Evolutionary conservation across 768 basidiomycete genomes (phyloP).

Genomic region (Russula sp.): DNA sequence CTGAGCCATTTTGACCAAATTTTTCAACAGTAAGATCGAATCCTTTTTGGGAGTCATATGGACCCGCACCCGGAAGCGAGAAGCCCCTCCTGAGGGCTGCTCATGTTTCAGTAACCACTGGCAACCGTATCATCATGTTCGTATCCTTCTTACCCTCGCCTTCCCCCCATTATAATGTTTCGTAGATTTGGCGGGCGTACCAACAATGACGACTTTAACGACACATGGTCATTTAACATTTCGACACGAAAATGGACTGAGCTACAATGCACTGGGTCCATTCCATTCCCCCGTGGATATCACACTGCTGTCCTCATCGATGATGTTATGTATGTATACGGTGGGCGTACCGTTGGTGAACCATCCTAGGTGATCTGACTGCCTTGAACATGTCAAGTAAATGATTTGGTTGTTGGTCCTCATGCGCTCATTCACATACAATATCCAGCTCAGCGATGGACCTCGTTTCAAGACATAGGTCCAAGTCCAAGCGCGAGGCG

Average conservation of each 20-base stretch:
- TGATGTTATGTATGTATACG: constrained; percentile 96
- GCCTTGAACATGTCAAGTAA: constrained; percentile 96
- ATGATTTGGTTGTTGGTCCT: constrained; percentile 37
- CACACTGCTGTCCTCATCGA: constrained; percentile 95
- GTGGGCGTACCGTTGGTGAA: constrained; percentile 95
- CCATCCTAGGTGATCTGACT: constrained; percentile 89
- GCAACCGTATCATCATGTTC: too few relatives aligned
- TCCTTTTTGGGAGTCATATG: constrained; percentile 78
- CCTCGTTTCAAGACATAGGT: constrained; percentile 99
- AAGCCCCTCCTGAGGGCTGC: constrained; percentile 83
- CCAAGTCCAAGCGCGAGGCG: constrained; percentile 88
- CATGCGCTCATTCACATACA: constrained; percentile 1
- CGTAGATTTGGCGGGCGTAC: constrained; percentile 81
- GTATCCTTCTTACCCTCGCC: too few relatives aligned
- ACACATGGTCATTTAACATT: constrained; percentile 94
- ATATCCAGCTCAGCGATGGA: constrained; percentile 88
- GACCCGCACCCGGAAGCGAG: constrained; percentile 53
- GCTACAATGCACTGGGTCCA: constrained; percentile 92
- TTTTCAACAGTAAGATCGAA: constrained; percentile 63
- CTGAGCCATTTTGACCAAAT: constrained; percentile 19
- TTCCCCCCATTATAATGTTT: too few relatives aligned
- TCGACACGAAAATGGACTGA: constrained; percentile 82
- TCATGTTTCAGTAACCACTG: constrained; percentile 48
- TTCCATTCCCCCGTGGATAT: constrained; percentile 91
- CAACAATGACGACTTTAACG: constrained; percentile 98